Base-by-base conservation (phyloP, 2,329 filamentous ascomycete species). In the Diaporthe vaccinii region DNA sequence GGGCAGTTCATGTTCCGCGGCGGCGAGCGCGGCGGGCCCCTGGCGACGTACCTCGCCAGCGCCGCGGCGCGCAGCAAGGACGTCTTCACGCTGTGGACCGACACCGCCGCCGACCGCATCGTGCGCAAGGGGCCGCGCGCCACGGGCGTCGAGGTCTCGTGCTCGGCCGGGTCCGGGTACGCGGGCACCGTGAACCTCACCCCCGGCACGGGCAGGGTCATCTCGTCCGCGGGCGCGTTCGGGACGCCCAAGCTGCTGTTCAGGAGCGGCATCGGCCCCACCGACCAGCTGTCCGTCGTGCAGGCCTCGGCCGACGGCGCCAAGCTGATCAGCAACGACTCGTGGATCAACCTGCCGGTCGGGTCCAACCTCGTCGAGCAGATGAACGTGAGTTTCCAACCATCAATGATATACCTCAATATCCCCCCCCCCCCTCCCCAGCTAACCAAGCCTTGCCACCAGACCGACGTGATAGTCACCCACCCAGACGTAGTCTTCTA, bases 11-110 rank as follows among this genome's bases (percentile, higher is more conserved):
- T 94, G 91, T 93, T 91, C 81, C 84, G 86, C 7, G 84, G 91
- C 62, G 92, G 92, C 69, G 91, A 93, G 82, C 87, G 93, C 76
- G 91, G 91, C 61, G 93, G 93, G 1, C 93, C 93, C 15, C 86
- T 95, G 80, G 91, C 91, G 10, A 94, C 93, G 0, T 95, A 95
- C 80, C 89, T 95, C 0, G 90, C 92, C 8, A 86, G 88, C n/a
- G 92, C 92, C 1, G 86, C 87, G 62, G 84, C 85, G 39, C 59
- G 59, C 15, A 4, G 59, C 15, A 4, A 31, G 75, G 83, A 85
- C 46, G 93, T 94, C 84, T 95, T 95, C 84, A 87, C 90, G 72
- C 85, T 95, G 62, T 91, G 90, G 86, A 89, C 89, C 28, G 91
- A 92, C 80, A 93, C 92, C 4, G 87, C 89, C 58, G 92, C 93